Conservation (phyloP, 2,329 filamentous ascomycete species). For the Pseudogymnoascus sp. region DNA sequence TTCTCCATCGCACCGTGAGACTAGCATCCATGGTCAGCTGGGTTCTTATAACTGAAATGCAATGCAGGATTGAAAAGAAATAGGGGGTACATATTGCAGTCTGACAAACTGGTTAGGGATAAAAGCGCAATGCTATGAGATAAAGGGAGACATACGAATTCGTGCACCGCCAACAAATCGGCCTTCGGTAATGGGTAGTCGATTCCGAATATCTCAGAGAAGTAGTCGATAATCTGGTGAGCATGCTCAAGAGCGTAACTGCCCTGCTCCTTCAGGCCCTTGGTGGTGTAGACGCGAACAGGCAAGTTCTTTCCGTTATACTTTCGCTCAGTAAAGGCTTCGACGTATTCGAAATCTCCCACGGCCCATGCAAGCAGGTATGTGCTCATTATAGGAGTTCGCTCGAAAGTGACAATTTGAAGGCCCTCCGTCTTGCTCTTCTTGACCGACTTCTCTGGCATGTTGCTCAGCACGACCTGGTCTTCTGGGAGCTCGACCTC, state of each 20-base stretch:
- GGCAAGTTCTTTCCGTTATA: slow-evolving; percentile 89
- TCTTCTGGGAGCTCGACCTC: slow-evolving; percentile 84
- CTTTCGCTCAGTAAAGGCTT: slow-evolving; percentile 78
- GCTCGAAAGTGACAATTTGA: slow-evolving; percentile 71
- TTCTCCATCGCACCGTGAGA: slow-evolving; percentile 78
- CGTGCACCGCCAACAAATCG: slow-evolving; percentile 82
- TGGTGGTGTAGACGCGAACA: slow-evolving; percentile 91
- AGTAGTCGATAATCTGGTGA: slow-evolving; percentile 90
- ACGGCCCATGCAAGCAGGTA: slow-evolving; percentile 89
- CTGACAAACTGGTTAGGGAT: background rate
- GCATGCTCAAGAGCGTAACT: slow-evolving; percentile 84
- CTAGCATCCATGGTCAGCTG: slow-evolving; percentile 37
- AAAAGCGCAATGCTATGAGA: background rate
- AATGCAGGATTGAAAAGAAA: background rate
- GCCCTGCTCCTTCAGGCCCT: slow-evolving; percentile 87
- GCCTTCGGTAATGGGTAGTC: slow-evolving; percentile 91
- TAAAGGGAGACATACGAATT: slow-evolving; percentile 55
- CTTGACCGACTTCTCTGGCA: slow-evolving; percentile 71
- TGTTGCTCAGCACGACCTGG: slow-evolving; percentile 86
- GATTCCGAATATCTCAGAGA: slow-evolving; percentile 87
- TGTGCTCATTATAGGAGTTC: slow-evolving; percentile 83
- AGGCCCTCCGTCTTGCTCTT: slow-evolving; percentile 50
- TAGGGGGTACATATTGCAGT: background rate
- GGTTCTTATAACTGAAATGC: background rate
- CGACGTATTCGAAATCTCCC: slow-evolving; percentile 94